Base-by-base conservation (phyloP, 495 filamentous ascomycete genomes). In the Trichoderma virens region DNA sequence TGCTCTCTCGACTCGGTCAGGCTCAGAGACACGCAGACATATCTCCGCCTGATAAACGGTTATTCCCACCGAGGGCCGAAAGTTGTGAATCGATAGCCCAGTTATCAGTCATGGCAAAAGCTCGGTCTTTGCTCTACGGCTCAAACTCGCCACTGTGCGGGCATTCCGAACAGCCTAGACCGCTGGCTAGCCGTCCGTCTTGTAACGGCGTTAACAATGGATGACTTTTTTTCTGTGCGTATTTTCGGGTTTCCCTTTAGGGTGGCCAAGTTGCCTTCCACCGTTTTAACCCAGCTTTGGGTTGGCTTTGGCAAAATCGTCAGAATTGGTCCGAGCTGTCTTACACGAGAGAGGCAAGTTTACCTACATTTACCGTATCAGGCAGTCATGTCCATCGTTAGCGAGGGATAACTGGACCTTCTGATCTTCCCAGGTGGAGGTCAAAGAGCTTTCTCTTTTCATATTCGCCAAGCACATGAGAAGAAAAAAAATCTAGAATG, bases 141-240 rank as follows among this genome's bases (percentile, higher is more conserved):
- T 45, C 20, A 16, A 51, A 51, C 25, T 30, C 16, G 51, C 51
- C 51, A 56, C 51, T 56, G 51, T 56, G 51, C 23, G 51, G 51
- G 25, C 11, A 28, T 56, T 56, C 51, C 11, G 51, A 27, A 56
- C 28, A 27, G 51, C 51, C 27, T 30, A 16, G 16, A 30, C 18
- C 51, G 41, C 16, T 45, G 41, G 41, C 41, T 8, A n/a, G 16
- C 41, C 16, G 41, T 45, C 41, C 16, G 41, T 45, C 18, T 45
- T 18, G 41, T n/a, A 5, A 35, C 41, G 18, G 41, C 41, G 5
- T 18, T 18, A n/a, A 45, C 5, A n/a, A 7, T 3, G 16, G 41
- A 18, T 28, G 16, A 56, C 13, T 56, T 56, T 56, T 56, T n/a
- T 27, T 27, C 11, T 30, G 7, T 27, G 9, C 23, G 18, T 5